Percentiles rank a stretch among this genome's conserved stretches.
Evolutionary conservation across 2,329 filamentous ascomycete genomes (phyloP).

Genomic region (Chaetomium sp.): DNA sequence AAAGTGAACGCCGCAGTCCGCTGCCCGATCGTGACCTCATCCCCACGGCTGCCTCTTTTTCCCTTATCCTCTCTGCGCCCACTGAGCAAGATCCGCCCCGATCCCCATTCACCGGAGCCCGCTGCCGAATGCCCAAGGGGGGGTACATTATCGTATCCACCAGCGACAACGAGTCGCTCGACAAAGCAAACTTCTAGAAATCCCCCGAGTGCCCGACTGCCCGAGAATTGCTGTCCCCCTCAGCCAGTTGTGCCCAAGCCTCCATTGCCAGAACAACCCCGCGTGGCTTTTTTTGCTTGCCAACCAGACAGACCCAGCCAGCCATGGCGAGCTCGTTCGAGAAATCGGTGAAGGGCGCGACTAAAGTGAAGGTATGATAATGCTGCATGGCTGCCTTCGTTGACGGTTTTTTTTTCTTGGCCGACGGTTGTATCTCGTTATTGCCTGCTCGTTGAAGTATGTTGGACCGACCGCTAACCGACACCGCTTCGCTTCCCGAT

Average conservation of each 20-base stretch:
- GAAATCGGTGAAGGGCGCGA: slow-evolving; percentile 98
- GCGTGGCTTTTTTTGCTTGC: not conserved
- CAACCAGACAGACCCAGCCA: slow-evolving; percentile 10
- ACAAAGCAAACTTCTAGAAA: slow-evolving; percentile 1
- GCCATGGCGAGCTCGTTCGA: slow-evolving; percentile 84
- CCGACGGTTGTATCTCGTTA: no score
- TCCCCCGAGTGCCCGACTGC: not conserved
- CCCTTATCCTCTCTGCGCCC: not conserved
- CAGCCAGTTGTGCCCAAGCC: not conserved
- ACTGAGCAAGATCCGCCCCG: not conserved
- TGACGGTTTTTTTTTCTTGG: not conserved
- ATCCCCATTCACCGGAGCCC: not conserved
- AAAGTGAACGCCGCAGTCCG: slow-evolving; percentile 3
- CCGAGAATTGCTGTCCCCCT: not conserved
- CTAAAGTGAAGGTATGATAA: slow-evolving; percentile 79
- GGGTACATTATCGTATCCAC: not conserved
- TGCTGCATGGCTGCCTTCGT: no score
- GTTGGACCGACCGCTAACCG: slow-evolving; percentile 6
- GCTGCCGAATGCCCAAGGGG: not conserved
- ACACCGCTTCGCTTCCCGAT: slow-evolving; percentile 7
- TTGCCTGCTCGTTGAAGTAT: not conserved
- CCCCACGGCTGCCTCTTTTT: not conserved
- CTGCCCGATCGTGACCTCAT: slow-evolving; percentile 15
- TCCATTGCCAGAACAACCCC: not conserved
- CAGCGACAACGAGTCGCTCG: not conserved